phyloP scores from a whole-genome alignment of 208 protist genomes.

The Crithidia fasciculata region DNA sequence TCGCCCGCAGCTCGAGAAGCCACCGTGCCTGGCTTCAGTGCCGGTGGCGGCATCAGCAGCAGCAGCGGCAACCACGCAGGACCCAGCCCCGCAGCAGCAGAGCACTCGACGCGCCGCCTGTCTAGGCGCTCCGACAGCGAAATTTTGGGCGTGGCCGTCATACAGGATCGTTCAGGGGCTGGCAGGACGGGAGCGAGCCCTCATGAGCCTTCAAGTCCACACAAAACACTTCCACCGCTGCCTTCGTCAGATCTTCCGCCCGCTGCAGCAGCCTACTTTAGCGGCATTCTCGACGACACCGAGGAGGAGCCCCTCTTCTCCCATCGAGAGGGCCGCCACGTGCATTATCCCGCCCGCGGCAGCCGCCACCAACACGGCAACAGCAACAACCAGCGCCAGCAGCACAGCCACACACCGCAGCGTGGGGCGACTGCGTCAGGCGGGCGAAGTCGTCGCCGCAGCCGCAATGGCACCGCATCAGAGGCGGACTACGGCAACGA shows the following conservation, averaged over 20 bases:
- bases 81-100: not conserved
- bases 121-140: constrained; percentile 8
- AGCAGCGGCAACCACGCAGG: not conserved
- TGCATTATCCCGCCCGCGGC: not conserved
- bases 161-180: not conserved
- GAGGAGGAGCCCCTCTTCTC: not conserved
- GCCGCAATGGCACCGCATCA: too few species aligned
- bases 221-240: too few species aligned
- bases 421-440: too few species aligned
- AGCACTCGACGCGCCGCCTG: not conserved
- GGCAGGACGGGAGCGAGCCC: not conserved
- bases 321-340: not conserved
- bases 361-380: not conserved
- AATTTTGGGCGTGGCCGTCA: not conserved
- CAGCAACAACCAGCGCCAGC: not conserved
- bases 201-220: not conserved
- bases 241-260: too few species aligned
- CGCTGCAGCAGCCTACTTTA: not conserved
- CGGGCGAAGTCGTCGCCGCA: too few species aligned
- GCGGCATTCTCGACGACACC: not conserved
- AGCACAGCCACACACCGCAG: too few species aligned
- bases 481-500: too few species aligned
- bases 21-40: constrained; percentile 4
- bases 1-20: not conserved
- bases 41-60: not conserved